Conservation (phyloP, 1,284 basidiomycete species). For the Gomphus bonarii region DNA sequence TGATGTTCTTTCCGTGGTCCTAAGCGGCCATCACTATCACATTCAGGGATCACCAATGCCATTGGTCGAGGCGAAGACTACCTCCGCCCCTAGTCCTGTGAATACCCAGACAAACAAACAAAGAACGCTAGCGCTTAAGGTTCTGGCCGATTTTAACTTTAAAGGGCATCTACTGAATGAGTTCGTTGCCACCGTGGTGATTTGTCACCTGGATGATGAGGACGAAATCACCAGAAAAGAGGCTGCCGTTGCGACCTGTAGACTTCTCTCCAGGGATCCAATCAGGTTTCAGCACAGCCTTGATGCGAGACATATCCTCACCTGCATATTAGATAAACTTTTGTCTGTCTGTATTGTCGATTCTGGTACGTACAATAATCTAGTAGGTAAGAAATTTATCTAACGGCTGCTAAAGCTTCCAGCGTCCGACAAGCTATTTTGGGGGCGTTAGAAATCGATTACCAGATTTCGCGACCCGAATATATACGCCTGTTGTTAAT, state of each 20-base stretch:
- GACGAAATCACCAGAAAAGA: constrained; percentile 41
- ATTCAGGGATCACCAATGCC: constrained; percentile 27
- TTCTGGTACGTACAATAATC: background rate
- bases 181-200: constrained; percentile 42
- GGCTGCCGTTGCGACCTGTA: constrained; percentile 41
- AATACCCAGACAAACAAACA: constrained; percentile 16
- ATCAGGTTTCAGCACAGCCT: constrained; percentile 45
- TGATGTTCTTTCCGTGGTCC: constrained; percentile 31
- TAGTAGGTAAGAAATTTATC: background rate
- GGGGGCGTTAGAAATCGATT: constrained; percentile 41
- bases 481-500: constrained; percentile 48
- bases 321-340: constrained; percentile 48
- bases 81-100: constrained; percentile 6
- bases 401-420: constrained; percentile 19
- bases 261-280: constrained; percentile 42
- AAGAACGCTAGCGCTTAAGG: constrained; percentile 40
- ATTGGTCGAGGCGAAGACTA: constrained; percentile 6
- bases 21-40: constrained; percentile 35
- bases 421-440: constrained; percentile 37
- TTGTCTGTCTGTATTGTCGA: constrained; percentile 26
- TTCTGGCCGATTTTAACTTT: constrained; percentile 46
- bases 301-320: constrained; percentile 47
- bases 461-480: constrained; percentile 46
- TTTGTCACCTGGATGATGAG: constrained; percentile 47
- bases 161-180: constrained; percentile 41